These are phyloP conservation scores for Alternaria atra DNA, from an alignment of 2,329 filamentous ascomycete species.

Conservation along the genomic window DNA sequence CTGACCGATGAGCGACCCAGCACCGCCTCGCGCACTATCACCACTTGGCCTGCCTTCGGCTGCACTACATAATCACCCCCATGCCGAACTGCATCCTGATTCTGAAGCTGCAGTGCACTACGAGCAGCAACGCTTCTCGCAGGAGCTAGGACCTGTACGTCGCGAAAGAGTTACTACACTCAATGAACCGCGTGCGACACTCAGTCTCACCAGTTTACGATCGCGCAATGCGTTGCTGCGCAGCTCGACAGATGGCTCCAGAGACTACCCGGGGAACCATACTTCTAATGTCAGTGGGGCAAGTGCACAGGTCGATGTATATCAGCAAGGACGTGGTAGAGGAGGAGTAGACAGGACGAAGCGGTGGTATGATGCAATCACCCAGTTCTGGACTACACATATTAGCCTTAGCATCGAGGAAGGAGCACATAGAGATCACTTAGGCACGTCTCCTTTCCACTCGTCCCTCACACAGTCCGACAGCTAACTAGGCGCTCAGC, in stretches of 20 bases:
- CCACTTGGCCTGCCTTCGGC: constrained; percentile 22
- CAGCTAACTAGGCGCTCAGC: constrained; percentile 57
- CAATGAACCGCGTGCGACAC: background rate
- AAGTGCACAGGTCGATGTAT: constrained; percentile 12
- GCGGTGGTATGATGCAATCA: constrained; percentile 51
- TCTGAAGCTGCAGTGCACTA: constrained; percentile 29
- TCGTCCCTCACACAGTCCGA: background rate
- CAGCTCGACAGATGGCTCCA: constrained; percentile 6
- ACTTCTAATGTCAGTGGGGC: constrained; percentile 11
- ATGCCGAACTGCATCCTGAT: constrained; percentile 24
- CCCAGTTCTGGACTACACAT: constrained; percentile 60
- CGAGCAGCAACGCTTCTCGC: constrained; percentile 28
- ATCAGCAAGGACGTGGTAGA: background rate
- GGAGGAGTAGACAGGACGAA: background rate
- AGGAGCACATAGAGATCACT: constrained; percentile 62
- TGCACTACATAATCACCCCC: constrained; percentile 17
- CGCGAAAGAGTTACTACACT: background rate
- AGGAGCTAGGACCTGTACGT: constrained; percentile 20
- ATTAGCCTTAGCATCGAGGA: constrained; percentile 62
- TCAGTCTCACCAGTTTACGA: constrained; percentile 8
- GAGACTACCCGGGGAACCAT: constrained; percentile 5
- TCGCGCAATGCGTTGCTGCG: constrained; percentile 13
- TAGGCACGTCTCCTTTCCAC: constrained; percentile 55
- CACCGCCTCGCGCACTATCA: constrained; percentile 11
- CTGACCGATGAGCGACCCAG: constrained; percentile 17